Percentiles rank a stretch among this genome's conserved stretches.
Evolutionary conservation across 371 early-diverging fungal genomes (phyloP).

Genomic region (Saksenaea oblongispora): DNA sequence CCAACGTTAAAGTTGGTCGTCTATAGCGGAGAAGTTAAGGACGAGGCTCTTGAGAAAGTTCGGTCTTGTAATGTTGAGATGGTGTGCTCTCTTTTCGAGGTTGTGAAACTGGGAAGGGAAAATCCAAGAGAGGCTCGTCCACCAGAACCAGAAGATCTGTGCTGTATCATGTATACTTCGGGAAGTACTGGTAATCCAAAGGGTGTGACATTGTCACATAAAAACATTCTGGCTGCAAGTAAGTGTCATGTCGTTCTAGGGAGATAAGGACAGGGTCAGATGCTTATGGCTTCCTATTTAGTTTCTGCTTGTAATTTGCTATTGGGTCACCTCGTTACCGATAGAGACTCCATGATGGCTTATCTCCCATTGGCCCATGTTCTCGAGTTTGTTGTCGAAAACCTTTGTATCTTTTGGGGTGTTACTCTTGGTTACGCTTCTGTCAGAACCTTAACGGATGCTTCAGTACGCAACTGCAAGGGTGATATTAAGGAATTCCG

Average conservation of each 20-base stretch:
- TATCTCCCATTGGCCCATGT: conserved; percentile 97
- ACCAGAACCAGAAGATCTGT: conserved; percentile 76
- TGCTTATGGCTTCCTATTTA: conserved; percentile 19
- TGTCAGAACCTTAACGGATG: conserved; percentile 86
- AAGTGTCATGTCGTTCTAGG: conserved; percentile 17
- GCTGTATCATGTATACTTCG: conserved; percentile 96
- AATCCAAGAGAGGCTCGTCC: conserved; percentile 61
- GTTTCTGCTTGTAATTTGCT: conserved; percentile 63
- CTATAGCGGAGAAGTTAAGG: conserved; percentile 73
- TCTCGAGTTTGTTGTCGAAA: conserved; percentile 84
- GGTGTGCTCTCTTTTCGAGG: conserved; percentile 50
- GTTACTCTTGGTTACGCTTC: conserved; percentile 88
- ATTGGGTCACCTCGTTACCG: conserved; percentile 47
- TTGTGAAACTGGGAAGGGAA: conserved; percentile 64
- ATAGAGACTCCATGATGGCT: conserved; percentile 74
- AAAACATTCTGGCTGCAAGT: conserved; percentile 79
- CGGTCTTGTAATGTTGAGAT: conserved; percentile 19
- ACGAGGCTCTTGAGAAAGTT: conserved; percentile 45
- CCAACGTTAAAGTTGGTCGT: conserved; percentile 74
- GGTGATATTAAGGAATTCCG: conserved; percentile 93
- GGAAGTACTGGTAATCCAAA: conserved; percentile 94
- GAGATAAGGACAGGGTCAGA: too few species aligned
- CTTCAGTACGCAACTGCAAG: conserved; percentile 88
- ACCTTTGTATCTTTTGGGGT: conserved; percentile 73
- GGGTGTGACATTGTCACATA: conserved; percentile 88